These are phyloP conservation scores for Citrus australasica DNA, from an alignment of 345 rosid genomes.

Conservation along the genomic window DNA sequence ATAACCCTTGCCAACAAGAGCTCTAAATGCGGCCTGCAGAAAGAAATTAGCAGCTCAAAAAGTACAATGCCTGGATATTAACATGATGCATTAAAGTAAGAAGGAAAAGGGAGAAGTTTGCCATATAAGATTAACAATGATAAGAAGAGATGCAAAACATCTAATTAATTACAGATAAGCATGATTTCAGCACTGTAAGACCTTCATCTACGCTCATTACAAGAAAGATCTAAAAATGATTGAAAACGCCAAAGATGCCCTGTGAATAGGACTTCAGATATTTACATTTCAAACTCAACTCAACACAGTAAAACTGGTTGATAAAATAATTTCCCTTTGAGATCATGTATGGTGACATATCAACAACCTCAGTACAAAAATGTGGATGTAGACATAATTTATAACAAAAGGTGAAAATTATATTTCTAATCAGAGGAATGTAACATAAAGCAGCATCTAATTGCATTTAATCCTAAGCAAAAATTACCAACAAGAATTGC, in stretches of 20 bases:
- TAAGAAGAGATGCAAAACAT: background rate
- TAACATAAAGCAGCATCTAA: background rate
- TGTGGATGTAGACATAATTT: background rate
- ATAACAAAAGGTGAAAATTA: background rate
- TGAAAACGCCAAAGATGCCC: background rate
- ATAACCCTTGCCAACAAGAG: conserved; percentile 91
- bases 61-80: background rate
- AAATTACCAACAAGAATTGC: no score
- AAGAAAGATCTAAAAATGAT: background rate
- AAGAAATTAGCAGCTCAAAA: background rate
- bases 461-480: no score
- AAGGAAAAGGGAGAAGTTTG: background rate
- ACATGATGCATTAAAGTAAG: background rate
- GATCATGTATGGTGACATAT: no score
- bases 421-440: background rate
- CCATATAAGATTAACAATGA: background rate
- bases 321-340: no score
- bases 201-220: background rate
- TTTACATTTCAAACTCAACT: background rate
- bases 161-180: background rate
- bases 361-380: no score
- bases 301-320: background rate
- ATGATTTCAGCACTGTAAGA: background rate
- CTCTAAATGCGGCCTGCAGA: conserved; percentile 76
- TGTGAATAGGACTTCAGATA: background rate